Base-by-base conservation (phyloP, 192 early-diverging fungal genomes). In the Entomortierella lignicola region DNA sequence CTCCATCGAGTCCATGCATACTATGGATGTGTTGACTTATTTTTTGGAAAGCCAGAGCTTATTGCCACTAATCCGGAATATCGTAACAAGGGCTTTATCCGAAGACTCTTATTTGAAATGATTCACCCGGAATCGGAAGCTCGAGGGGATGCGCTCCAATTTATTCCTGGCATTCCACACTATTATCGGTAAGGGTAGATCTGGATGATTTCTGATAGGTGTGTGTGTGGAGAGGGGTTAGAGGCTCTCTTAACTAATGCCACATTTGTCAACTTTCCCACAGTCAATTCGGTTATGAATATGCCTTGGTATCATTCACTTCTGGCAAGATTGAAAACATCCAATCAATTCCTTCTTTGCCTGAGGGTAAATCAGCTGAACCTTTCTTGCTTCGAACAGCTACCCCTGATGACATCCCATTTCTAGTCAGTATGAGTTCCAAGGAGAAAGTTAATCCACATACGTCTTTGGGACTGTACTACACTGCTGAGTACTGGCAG, bases 61-160 rank as follows among this genome's bases (percentile, higher is more conserved):
- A 63, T 68, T 21, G 66, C 65, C 18, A 77, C 65, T 2, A n/a
- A 68, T 43, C 58, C 54, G 2, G 52, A 66, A 11, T 74, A 66
- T 25, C 72, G 72, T 42, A 61, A 60, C 37, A 12, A 43, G 21
- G 71, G 71, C 0, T 27, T 72, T 1, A 39, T 72, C 39, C 63
- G 71, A 18, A 57, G 47, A 17, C 21, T 74, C 8, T 2, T 74
- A 2, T n/a, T 53, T 8, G 72, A 74, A 15, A 66, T 74, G 72
- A 74, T 74, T 23, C 72, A 74, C 18, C 72, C 72, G 8, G 72
- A 62, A 20, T 74, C 72, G 20, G 72, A 74, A 8, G 63, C 63
- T 20, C 55, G 64, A 47, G 72, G 72, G 4, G 63, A 74, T 27
- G 37, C 53, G 30, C 20, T 65, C 1, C 69, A 71, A 34, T 30